Evolutionary conservation across 2,329 filamentous ascomycete genomes (phyloP).

Genomic region (Aspergillus floridensis): DNA sequence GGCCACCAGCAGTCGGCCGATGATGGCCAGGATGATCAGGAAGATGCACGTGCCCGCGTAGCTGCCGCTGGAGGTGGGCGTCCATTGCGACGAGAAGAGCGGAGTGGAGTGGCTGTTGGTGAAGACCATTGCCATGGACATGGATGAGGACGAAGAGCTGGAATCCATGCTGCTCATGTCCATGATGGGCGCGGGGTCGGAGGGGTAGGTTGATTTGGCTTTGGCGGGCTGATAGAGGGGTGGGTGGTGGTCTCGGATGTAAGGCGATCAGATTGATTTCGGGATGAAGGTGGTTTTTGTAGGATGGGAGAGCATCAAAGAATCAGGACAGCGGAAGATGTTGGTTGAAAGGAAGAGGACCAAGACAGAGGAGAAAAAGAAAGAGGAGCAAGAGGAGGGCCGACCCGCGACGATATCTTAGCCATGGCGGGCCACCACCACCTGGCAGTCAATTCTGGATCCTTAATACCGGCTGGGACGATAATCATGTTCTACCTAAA

Average conservation of each 20-base stretch:
- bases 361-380: neutral
- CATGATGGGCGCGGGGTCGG: slow-evolving; percentile 9
- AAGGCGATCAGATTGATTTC: neutral
- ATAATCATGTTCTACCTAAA: too few species aligned
- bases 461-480: neutral
- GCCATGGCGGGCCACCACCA: neutral
- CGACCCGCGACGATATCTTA: neutral
- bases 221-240: too few species aligned
- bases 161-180: slow-evolving; percentile 20
- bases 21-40: slow-evolving; percentile 70
- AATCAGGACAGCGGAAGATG: neutral
- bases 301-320: neutral
- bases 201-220: neutral
- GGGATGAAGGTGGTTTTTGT: neutral
- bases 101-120: slow-evolving; percentile 61
- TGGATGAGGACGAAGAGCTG: slow-evolving; percentile 14
- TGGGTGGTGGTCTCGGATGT: neutral
- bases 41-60: slow-evolving; percentile 94
- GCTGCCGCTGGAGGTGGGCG: slow-evolving; percentile 63
- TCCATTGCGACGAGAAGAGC: slow-evolving; percentile 69
- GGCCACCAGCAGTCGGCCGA: slow-evolving; percentile 70
- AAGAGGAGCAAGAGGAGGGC: neutral
- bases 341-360: neutral
- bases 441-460: neutral
- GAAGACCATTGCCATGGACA: slow-evolving; percentile 41